Evolutionary conservation across 306 rosid genomes (phyloP), one percentile per base, ranked within the genome.

Genomic region (Fragaria nilgerrensis): DNA sequence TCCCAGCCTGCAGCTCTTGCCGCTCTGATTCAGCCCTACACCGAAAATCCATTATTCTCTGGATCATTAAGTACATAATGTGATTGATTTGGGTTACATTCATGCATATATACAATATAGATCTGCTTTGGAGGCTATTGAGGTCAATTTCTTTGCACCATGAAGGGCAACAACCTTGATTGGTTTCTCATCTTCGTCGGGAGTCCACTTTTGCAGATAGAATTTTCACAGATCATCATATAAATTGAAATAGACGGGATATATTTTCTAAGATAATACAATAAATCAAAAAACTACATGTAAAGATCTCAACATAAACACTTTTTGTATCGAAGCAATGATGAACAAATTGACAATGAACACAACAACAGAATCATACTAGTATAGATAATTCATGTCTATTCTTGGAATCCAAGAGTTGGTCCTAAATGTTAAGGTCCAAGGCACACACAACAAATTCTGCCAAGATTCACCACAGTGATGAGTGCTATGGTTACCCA

Each of bases 161-260:
- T 59, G 66, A 59, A 13, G 1, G 0, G 66, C 66, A 25, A 59
- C 9, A 25, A 0, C 66, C 34, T 32, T 3, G 34, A 32, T 2
- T 32, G 0, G 3, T 32, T 32, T 32, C 3, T 32, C 34, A 2
- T 32, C 34, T 32, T 32, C 34, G 34, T 32, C 3, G 3, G 34
- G 34, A 32, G 34, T 32, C 34, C 32, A 29, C 32, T 29, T 95
- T 97, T 95, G 92, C 88, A 89, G 56, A 79, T 64, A 83, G 53
- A 68, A 75, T 71, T 63, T 58, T 29, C 36, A 58, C 22, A 69
- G 39, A 22, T 44, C 3, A 25, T 41, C 23, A 80, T 8, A 43
- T 29, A 29, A 53, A 13, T 73, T 22, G 44, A 37, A 4, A 39
- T 56, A 65, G 45, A 8, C 7, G 39, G 15, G 36, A 15, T 23